These are phyloP conservation scores for Lactifluus hygrophoroides DNA, from an alignment of 768 basidiomycete genomes.

Conservation along the genomic window DNA sequence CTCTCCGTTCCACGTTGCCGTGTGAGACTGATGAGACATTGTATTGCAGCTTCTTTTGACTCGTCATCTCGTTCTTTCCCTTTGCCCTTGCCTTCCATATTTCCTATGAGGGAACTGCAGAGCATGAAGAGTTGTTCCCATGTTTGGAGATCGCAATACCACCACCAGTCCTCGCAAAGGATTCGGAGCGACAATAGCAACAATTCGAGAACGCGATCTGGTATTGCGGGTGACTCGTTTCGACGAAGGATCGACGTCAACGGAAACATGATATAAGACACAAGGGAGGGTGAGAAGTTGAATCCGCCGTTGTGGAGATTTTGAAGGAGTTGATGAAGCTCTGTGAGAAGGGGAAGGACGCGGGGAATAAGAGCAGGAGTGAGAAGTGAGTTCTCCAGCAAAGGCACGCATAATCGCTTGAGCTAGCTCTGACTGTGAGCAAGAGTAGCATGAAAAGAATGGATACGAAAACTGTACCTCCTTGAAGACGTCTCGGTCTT, in stretches of 20 bases:
- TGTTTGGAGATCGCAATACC: slow-evolving; percentile 57
- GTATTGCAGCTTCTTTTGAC: slow-evolving; percentile 65
- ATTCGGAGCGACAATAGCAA: slow-evolving; percentile 49
- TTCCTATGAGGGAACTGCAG: slow-evolving; percentile 54
- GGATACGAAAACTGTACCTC: slow-evolving; percentile 4
- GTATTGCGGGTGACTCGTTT: slow-evolving; percentile 57
- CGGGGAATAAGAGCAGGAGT: slow-evolving; percentile 43
- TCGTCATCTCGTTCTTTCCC: slow-evolving; percentile 69
- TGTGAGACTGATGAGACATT: slow-evolving; percentile 57
- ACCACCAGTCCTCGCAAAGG: slow-evolving; percentile 77
- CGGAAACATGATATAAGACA: slow-evolving; percentile 84
- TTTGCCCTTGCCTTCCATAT: slow-evolving; percentile 60
- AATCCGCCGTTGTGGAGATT: slow-evolving; percentile 32
- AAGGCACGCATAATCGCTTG: slow-evolving; percentile 73
- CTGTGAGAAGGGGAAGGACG: slow-evolving; percentile 44
- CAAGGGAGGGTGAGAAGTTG: slow-evolving; percentile 46
- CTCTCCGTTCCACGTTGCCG: slow-evolving; percentile 40
- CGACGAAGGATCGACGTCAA: slow-evolving; percentile 77
- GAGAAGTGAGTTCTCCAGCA: slow-evolving; percentile 63
- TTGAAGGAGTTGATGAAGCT: slow-evolving; percentile 43
- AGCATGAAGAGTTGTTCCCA: slow-evolving; percentile 88
- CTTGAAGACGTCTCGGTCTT: slow-evolving; percentile 6
- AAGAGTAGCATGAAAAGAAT: not conserved
- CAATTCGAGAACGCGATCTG: slow-evolving; percentile 73
- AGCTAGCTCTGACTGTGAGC: slow-evolving; percentile 26